Conservation (phyloP, 768 basidiomycete genomes). For the Termitomyces sp. region DNA sequence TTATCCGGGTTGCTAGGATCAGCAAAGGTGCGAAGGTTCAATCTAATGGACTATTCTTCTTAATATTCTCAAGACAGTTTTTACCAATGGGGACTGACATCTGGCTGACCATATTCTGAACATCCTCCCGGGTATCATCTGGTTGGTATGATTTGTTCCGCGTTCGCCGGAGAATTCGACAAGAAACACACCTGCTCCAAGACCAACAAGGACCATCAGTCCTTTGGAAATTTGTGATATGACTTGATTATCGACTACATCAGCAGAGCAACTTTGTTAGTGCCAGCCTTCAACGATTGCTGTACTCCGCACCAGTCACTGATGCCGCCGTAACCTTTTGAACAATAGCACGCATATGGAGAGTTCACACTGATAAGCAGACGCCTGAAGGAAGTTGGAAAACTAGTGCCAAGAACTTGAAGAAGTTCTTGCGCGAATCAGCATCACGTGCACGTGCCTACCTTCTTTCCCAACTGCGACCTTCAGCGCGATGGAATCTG, state of each 20-base stretch:
- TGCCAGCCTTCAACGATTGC: neutral
- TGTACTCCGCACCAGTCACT: constrained; percentile 58
- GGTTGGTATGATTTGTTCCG: constrained; percentile 20
- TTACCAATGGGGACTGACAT: constrained; percentile 47
- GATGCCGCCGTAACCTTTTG: constrained; percentile 84
- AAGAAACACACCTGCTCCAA: constrained; percentile 64
- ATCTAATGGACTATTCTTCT: constrained; percentile 36
- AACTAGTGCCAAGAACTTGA: neutral
- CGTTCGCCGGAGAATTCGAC: neutral
- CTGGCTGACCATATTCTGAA: constrained; percentile 74
- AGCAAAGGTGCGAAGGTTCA: constrained; percentile 73
- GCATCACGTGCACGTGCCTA: constrained; percentile 13
- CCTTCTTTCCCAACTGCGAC: neutral
- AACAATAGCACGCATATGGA: constrained; percentile 77
- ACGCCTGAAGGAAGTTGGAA: neutral
- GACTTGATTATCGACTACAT: constrained; percentile 70
- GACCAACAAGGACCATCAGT: constrained; percentile 88
- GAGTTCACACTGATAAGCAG: neutral
- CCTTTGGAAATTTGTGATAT: constrained; percentile 85
- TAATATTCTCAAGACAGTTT: constrained; percentile 3
- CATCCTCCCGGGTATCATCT: constrained; percentile 84
- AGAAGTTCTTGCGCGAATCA: neutral
- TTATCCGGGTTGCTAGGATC: constrained; percentile 49
- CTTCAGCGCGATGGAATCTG: constrained; percentile 43
- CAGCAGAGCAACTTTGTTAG: neutral